phyloP scores from a whole-genome alignment of 2,329 filamentous ascomycete genomes.

The Pezicula neosporulosa region DNA sequence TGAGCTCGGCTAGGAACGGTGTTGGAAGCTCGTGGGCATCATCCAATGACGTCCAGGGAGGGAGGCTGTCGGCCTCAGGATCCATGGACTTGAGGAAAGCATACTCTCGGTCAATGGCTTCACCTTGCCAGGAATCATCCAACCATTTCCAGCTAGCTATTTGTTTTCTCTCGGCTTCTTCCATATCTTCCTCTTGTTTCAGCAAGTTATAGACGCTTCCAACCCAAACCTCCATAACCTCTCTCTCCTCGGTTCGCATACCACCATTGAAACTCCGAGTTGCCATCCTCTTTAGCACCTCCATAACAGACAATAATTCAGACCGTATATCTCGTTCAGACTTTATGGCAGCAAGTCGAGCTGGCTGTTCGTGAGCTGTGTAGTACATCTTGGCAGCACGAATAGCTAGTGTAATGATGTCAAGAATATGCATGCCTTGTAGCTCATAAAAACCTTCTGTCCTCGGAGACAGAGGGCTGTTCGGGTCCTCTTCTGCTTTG shows the following conservation, averaged over 20 bases:
- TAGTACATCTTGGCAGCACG: slow-evolving; percentile 95
- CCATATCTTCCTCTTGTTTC: slow-evolving; percentile 70
- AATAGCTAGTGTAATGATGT: slow-evolving; percentile 93
- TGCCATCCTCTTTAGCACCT: slow-evolving; percentile 89
- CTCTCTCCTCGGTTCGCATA: slow-evolving; percentile 72
- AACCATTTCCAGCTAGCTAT: slow-evolving; percentile 79
- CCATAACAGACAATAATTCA: slow-evolving; percentile 82
- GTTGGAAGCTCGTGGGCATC: slow-evolving; percentile 54
- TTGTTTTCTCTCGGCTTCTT: slow-evolving; percentile 63
- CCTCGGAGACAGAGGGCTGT: slow-evolving; percentile 9
- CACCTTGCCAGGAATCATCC: slow-evolving; percentile 69
- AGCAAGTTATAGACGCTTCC: slow-evolving; percentile 74
- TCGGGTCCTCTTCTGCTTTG: slow-evolving; percentile 14
- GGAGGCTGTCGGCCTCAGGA: slow-evolving; percentile 54
- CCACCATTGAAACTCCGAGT: slow-evolving; percentile 82
- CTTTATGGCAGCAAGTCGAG: slow-evolving; percentile 81
- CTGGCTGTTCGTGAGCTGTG: slow-evolving; percentile 83
- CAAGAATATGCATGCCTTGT: slow-evolving; percentile 87
- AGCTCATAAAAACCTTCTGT: slow-evolving; percentile 73
- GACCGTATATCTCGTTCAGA: slow-evolving; percentile 81
- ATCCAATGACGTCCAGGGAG: slow-evolving; percentile 46
- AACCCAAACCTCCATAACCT: slow-evolving; percentile 77
- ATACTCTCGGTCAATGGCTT: slow-evolving; percentile 74
- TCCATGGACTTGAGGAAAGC: slow-evolving; percentile 79
- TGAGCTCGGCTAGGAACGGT: slow-evolving; percentile 69